These are phyloP conservation scores for Epichloe gansuensis DNA, from an alignment of 2,329 filamentous ascomycete genomes.

Conservation along the genomic window DNA sequence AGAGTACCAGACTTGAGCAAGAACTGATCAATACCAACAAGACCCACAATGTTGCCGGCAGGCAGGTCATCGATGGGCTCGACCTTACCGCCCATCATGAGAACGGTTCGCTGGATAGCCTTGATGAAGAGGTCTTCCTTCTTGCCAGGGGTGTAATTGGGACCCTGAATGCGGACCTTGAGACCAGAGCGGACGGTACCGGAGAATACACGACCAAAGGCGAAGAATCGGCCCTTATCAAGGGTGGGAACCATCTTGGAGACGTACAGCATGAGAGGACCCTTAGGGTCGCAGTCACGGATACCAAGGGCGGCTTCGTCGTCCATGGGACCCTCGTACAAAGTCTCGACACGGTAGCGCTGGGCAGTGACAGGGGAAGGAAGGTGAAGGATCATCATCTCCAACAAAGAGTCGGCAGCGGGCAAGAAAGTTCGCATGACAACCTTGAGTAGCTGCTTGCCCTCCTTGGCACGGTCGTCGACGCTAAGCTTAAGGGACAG, in stretches of 20 bases:
- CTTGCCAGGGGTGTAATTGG: constrained; percentile 95
- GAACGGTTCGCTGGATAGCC: constrained; percentile 97
- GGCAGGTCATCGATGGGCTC: constrained; percentile 99
- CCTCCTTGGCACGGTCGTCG: constrained; percentile 88
- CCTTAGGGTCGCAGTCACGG: constrained; percentile 96
- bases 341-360: constrained; percentile 94
- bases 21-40: constrained; percentile 99
- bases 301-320: constrained; percentile 92
- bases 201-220: constrained; percentile 99
- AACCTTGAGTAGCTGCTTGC: constrained; percentile 95
- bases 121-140: constrained; percentile 99
- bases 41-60: constrained; percentile 98
- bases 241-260: constrained; percentile 99
- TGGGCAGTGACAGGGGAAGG: constrained; percentile 93
- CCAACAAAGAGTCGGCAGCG: constrained; percentile 91
- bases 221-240: constrained; percentile 99
- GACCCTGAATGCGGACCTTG: constrained; percentile 99
- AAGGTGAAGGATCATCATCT: constrained; percentile 99
- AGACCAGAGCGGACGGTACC: constrained; percentile 96
- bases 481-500: constrained; percentile 79
- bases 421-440: constrained; percentile 99
- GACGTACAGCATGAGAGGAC: constrained; percentile 98
- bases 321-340: constrained; percentile 94
- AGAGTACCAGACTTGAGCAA: constrained; percentile 99
- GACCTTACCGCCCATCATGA: constrained; percentile 99